phyloP scores from a whole-genome alignment of 768 basidiomycete genomes.

The Tricholoma matsutake region DNA sequence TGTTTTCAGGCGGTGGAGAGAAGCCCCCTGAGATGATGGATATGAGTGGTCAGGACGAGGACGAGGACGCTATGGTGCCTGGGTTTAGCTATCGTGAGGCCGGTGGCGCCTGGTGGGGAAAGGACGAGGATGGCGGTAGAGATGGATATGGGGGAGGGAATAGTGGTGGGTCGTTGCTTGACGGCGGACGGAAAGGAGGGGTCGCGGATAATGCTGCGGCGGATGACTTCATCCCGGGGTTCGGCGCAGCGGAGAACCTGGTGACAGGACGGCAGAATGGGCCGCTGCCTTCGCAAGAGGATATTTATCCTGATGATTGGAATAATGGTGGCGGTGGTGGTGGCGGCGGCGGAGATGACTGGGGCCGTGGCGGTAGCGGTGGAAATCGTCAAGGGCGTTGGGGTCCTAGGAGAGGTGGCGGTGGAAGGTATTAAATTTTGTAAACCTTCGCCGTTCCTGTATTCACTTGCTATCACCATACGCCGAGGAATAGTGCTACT shows the following conservation, averaged over 20 bases:
- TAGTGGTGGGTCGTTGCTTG: conserved; percentile 17
- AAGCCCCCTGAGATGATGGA: conserved; percentile 73
- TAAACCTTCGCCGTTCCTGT: neutral
- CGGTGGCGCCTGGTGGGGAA: conserved; percentile 26
- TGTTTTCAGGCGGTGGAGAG: conserved; percentile 79
- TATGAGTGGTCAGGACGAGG: conserved; percentile 60
- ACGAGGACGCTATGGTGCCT: conserved; percentile 71
- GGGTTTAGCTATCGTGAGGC: conserved; percentile 56
- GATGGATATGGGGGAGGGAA: conserved; percentile 37
- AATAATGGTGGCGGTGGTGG: conserved; percentile 33
- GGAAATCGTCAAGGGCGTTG: conserved; percentile 26
- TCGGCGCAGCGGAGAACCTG: conserved; percentile 36
- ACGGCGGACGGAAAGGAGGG: conserved; percentile 15
- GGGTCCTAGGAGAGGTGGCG: conserved; percentile 24
- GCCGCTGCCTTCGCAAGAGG: conserved; percentile 42
- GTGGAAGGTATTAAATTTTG: conserved; percentile 17
- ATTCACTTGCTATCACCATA: neutral
- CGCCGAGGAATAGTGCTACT: neutral
- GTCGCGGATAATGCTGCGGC: conserved; percentile 28
- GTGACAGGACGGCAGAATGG: conserved; percentile 27
- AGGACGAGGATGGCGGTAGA: conserved; percentile 31
- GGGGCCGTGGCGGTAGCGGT: conserved; percentile 28
- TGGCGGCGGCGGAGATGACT: conserved; percentile 25
- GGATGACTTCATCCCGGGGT: conserved; percentile 67
- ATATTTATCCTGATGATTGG: conserved; percentile 45